Percentiles rank a stretch among this genome's conserved stretches.
phyloP scores from a whole-genome alignment of 2,329 filamentous ascomycete genomes.

The Zymoseptoria passerinii region DNA sequence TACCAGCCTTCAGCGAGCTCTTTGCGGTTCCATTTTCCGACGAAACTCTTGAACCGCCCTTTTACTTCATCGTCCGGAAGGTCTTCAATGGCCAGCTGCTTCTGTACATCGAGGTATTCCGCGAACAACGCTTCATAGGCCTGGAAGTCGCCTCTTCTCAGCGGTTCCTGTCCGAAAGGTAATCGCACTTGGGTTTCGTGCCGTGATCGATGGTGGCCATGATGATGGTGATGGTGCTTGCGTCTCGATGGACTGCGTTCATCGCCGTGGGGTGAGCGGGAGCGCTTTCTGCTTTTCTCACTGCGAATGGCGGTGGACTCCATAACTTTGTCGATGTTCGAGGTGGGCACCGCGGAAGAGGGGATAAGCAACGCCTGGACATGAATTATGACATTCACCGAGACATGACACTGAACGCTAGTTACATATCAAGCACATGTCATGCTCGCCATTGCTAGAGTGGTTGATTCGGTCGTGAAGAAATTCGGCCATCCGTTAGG shows the following conservation, averaged over 20 bases:
- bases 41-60: slow-evolving; percentile 89
- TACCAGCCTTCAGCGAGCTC: slow-evolving; percentile 91
- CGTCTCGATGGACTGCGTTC: neutral
- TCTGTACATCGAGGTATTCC: slow-evolving; percentile 82
- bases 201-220: slow-evolving; percentile 3
- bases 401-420: too few species aligned
- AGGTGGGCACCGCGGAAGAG: neutral
- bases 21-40: slow-evolving; percentile 83
- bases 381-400: neutral
- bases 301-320: neutral
- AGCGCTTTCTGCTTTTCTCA: slow-evolving; percentile 19
- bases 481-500: neutral
- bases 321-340: neutral
- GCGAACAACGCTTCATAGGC: slow-evolving; percentile 65
- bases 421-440: too few species aligned
- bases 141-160: slow-evolving; percentile 62
- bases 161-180: slow-evolving; percentile 34
- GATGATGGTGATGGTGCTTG: slow-evolving; percentile 7
- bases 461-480: neutral
- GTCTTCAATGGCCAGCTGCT: slow-evolving; percentile 59
- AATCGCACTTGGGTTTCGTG: slow-evolving; percentile 8
- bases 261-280: slow-evolving; percentile 20
- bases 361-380: neutral
- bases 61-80: slow-evolving; percentile 67
- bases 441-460: too few species aligned